These are phyloP conservation scores for Phylloporus arenicola DNA, from an alignment of 768 basidiomycete genomes.

Conservation along the genomic window DNA sequence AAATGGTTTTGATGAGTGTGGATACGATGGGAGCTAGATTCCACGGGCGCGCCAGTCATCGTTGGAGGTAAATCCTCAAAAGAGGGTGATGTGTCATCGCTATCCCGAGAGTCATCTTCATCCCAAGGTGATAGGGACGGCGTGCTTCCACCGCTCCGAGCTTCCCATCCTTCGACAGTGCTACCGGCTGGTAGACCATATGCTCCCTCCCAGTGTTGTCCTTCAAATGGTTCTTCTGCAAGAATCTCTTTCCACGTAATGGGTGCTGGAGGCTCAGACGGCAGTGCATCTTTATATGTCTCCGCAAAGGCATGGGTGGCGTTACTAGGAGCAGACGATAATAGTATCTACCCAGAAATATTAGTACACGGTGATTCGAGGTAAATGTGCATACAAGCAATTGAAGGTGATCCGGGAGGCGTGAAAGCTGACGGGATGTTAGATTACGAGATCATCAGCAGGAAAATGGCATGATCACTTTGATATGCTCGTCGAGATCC, in stretches of 20 bases:
- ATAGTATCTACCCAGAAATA: slow-evolving; percentile 40
- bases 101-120: slow-evolving; percentile 38
- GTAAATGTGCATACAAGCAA: slow-evolving; percentile 50
- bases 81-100: slow-evolving; percentile 12
- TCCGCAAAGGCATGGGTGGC: slow-evolving; percentile 52
- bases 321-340: slow-evolving; percentile 49
- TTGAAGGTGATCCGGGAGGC: slow-evolving; percentile 67
- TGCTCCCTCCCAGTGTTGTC: slow-evolving; percentile 81
- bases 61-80: slow-evolving; percentile 14
- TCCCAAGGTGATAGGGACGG: slow-evolving; percentile 66
- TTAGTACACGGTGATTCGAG: background rate
- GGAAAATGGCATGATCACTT: slow-evolving; percentile 33
- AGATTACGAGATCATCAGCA: background rate
- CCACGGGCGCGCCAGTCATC: background rate
- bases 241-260: slow-evolving; percentile 79
- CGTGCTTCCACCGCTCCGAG: slow-evolving; percentile 51
- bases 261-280: slow-evolving; percentile 24
- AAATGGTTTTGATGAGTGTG: slow-evolving; percentile 29
- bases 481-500: slow-evolving; percentile 65
- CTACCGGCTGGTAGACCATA: slow-evolving; percentile 49
- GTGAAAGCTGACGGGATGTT: slow-evolving; percentile 40
- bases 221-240: slow-evolving; percentile 78
- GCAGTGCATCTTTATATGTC: slow-evolving; percentile 40
- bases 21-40: background rate
- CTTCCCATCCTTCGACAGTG: slow-evolving; percentile 40